A percentile compares a stretch with the other conserved stretches of the same genome.
Conservation (phyloP, 169 alveolate genomes). For the Eimeria falciformis region DNA sequence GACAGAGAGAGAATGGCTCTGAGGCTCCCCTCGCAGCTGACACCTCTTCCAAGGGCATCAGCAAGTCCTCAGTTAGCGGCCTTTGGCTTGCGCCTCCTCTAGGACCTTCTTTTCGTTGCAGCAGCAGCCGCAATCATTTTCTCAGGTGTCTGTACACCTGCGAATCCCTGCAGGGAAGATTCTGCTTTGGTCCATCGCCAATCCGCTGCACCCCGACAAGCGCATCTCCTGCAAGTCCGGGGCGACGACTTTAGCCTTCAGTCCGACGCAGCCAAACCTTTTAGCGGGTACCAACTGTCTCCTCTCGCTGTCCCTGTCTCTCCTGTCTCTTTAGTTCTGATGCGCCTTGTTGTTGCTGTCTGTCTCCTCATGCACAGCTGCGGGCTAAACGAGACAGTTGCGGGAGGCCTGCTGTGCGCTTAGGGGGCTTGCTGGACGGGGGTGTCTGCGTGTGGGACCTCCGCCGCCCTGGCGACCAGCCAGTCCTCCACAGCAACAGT, state of each 20-base stretch:
- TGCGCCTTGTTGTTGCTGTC: background rate
- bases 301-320: background rate
- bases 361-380: background rate
- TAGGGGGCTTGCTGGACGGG: constrained; percentile 90
- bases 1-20: no score
- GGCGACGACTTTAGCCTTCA: constrained; percentile 85
- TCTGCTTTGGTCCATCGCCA: constrained; percentile 92
- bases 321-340: background rate
- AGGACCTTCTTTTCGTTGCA: no score
- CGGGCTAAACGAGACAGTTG: background rate
- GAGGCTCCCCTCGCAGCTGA: no score
- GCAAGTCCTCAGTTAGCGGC: no score
- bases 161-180: constrained; percentile 83
- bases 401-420: background rate
- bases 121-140: no score
- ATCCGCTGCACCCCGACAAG: constrained; percentile 92
- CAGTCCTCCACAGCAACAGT: constrained; percentile 80
- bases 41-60: no score
- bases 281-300: constrained; percentile 83
- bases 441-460: constrained; percentile 91
- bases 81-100: no score
- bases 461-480: constrained; percentile 86
- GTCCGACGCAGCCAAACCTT: constrained; percentile 89
- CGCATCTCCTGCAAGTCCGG: constrained; percentile 86
- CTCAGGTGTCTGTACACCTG: constrained; percentile 36